Base-by-base conservation (phyloP, 1,284 basidiomycete species). In the Malassezia sympodialis region DNA sequence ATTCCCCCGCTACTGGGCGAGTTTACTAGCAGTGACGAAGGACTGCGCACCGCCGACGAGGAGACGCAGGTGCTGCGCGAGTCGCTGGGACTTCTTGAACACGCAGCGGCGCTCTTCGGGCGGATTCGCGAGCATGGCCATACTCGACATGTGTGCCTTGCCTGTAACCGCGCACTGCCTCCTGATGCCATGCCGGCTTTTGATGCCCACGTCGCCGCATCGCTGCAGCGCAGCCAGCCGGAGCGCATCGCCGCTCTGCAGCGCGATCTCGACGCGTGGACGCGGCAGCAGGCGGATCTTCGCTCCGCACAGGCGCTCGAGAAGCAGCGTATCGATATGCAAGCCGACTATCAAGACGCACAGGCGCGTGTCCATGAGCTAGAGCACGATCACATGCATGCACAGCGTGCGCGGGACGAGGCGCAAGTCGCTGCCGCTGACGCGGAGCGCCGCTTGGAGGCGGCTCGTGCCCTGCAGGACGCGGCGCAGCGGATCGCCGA, bases 31-130 rank as follows among this genome's bases (percentile, higher is more conserved):
- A n/a, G 41, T 21, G 51, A 41, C 4, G 45, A 27, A 17, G 53
- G 39, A 11, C 41, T 56, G 41, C n/a, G 19, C 21, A 27, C 34
- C 1, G 53, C 46, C 19, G 23, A 43, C 11, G 53, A 56, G 19
- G 53, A 56, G 26, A 30, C 50, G 15, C 41, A 44, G n/a, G 32
- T 50, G 2, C 32, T 46, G 10, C 40, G 43, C 12, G 53, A 56
- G 14, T 81, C 81, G 14, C 76, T 83, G 46, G 80, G 82, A 17
- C 40, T 64, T n/a, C 14, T 48, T 26, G 54, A 51, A 21, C 44
- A 49, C 19, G 41, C 56, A 2, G 34, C 54, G 2, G 50, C 32
- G 34, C 41, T 53, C 37, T 52, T 56, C 6, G 32, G 47, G 39
- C 41, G 43, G 17, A 56, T 58, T 30, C 47, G 31, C 8, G n/a